A percentile compares a stretch with the other conserved stretches of the same genome.
Conservation (phyloP, 176 grass and related monocot genomes). For the Coix lacrymajobi region DNA sequence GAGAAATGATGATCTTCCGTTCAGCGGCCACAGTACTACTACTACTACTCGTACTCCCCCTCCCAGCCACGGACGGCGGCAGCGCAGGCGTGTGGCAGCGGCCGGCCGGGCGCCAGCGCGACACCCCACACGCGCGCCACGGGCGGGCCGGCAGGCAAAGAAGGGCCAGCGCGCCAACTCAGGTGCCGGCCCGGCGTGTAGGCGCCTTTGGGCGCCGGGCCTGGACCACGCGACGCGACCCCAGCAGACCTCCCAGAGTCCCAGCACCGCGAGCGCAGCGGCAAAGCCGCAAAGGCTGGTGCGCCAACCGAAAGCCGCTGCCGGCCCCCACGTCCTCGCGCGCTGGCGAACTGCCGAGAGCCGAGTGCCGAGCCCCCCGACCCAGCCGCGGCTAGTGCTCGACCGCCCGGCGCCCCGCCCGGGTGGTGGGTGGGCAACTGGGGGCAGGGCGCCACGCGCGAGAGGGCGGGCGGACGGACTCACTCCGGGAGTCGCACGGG, state of each 20-base stretch:
- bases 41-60: too few species aligned
- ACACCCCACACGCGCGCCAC: conserved; percentile 8
- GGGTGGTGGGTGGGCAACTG: background rate
- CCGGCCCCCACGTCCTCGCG: background rate
- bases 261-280: too few species aligned
- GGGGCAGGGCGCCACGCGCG: background rate
- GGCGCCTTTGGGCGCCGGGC: conserved; percentile 24
- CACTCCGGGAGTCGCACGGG: background rate
- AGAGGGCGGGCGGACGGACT: too few species aligned
- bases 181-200: conserved; percentile 8
- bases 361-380: too few species aligned
- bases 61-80: too few species aligned
- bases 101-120: background rate
- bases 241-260: too few species aligned
- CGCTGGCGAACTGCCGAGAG: background rate
- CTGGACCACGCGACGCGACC: background rate
- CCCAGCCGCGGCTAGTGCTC: background rate
- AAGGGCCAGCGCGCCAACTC: background rate
- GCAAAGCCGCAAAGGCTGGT: background rate
- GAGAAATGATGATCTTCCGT: background rate
- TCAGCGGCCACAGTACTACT: background rate
- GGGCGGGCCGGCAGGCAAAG: background rate
- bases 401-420: background rate
- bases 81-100: too few species aligned
- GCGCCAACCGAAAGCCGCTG: background rate